Evolutionary conservation across 2,329 filamentous ascomycete genomes (phyloP).

Genomic region (Fusarium ramigenum): DNA sequence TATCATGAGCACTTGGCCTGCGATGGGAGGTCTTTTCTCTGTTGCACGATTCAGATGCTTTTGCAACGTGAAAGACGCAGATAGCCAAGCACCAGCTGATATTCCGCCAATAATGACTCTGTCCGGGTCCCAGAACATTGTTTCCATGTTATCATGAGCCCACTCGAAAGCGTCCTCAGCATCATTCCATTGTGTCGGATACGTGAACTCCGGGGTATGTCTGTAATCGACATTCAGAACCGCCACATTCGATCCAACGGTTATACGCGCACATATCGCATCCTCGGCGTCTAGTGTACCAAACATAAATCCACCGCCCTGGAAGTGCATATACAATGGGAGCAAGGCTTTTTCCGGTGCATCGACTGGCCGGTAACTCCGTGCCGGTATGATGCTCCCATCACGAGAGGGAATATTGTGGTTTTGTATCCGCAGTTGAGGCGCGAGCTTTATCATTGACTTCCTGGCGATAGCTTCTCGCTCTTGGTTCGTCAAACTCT

Average conservation of each 20-base stretch:
- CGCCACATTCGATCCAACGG: neutral
- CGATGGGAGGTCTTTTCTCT: neutral
- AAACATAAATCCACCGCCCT: conserved; percentile 17
- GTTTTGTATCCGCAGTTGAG: neutral
- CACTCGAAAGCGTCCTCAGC: conserved; percentile 2
- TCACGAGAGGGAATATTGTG: neutral
- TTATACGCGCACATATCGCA: conserved; percentile 7
- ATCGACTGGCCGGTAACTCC: neutral
- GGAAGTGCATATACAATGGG: conserved; percentile 2
- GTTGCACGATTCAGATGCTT: neutral
- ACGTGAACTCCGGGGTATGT: neutral
- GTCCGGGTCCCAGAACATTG: neutral
- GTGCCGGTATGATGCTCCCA: neutral
- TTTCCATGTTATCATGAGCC: neutral
- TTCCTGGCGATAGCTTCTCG: neutral
- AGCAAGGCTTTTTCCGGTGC: rapidly evolving
- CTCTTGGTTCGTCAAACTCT: neutral
- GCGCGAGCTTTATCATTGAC: neutral
- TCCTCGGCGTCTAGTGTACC: neutral
- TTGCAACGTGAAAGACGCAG: neutral
- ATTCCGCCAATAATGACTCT: neutral
- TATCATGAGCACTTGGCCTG: conserved; percentile 5
- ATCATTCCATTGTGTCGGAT: conserved; percentile 11
- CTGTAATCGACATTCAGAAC: conserved; percentile 2
- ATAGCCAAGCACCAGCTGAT: conserved; percentile 7